These are phyloP conservation scores for Lactifluus subvellereus DNA, from an alignment of 768 basidiomycete genomes.

Conservation along the genomic window DNA sequence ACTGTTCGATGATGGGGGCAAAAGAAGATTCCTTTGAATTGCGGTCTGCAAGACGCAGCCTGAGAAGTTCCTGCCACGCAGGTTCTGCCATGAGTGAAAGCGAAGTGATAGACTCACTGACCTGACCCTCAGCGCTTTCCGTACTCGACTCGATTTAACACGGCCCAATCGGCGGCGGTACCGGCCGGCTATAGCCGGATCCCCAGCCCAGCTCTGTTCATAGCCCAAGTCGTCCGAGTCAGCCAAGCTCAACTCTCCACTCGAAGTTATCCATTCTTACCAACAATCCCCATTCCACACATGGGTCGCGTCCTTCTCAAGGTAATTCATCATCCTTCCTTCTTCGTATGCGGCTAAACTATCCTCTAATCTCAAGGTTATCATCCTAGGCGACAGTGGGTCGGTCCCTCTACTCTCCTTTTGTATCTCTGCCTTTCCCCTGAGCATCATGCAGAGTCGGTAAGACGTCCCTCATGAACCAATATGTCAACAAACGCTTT, in stretches of 20 bases:
- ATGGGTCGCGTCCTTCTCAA: slow-evolving; percentile 89
- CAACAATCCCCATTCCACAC: slow-evolving; percentile 18
- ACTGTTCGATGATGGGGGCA: slow-evolving; percentile 86
- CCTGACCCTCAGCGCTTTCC: neutral
- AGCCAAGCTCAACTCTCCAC: neutral
- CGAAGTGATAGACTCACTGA: neutral
- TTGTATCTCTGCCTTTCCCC: too few species aligned
- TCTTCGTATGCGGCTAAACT: slow-evolving; percentile 14
- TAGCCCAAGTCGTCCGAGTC: neutral
- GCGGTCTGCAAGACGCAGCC: slow-evolving; percentile 73
- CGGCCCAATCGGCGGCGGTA: neutral
- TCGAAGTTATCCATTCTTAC: neutral
- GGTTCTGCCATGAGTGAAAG: slow-evolving; percentile 62
- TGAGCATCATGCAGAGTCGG: slow-evolving; percentile 60
- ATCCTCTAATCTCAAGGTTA: slow-evolving; percentile 56
- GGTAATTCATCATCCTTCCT: slow-evolving; percentile 36
- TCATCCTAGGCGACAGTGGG: slow-evolving; percentile 98
- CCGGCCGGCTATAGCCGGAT: neutral
- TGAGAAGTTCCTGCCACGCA: slow-evolving; percentile 77
- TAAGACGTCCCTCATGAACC: slow-evolving; percentile 99
- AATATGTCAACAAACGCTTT: slow-evolving; percentile 99
- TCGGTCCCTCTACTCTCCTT: slow-evolving; percentile 37
- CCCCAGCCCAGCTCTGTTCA: neutral
- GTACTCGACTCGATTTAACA: too few species aligned
- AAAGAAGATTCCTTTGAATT: slow-evolving; percentile 78